Evolutionary conservation across 2,329 filamentous ascomycete genomes (phyloP).

Genomic region (Grosmannia clavigera): DNA sequence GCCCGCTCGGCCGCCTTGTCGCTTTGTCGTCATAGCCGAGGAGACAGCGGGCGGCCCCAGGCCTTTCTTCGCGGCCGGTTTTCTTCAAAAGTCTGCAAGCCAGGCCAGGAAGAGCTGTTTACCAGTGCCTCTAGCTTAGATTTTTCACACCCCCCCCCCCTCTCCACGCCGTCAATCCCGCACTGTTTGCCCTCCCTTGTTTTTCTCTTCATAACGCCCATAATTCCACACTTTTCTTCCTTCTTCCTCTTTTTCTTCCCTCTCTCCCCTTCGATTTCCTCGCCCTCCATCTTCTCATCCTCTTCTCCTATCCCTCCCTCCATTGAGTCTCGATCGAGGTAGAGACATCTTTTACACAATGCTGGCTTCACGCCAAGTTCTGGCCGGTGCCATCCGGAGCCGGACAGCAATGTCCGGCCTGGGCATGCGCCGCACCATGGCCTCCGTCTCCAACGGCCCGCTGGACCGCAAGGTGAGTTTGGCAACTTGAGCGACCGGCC

Average conservation of each 20-base stretch:
- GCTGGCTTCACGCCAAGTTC: slow-evolving; percentile 60
- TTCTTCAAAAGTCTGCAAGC: slow-evolving; percentile 12
- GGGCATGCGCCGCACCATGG: slow-evolving; percentile 56
- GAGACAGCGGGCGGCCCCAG: slow-evolving; percentile 7
- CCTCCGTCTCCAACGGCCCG: slow-evolving; percentile 73
- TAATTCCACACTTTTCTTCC: slow-evolving; percentile 8
- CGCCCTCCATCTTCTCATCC: not conserved
- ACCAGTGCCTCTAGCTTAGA: slow-evolving; percentile 10
- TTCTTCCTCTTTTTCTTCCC: slow-evolving; percentile 2
- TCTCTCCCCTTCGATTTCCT: not conserved
- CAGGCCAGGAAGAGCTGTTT: slow-evolving; percentile 11
- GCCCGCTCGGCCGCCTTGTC: slow-evolving; percentile 13
- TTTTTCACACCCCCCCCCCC: slow-evolving; percentile 22
- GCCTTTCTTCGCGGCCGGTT: not conserved
- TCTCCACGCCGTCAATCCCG: slow-evolving; percentile 6
- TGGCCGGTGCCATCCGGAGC: slow-evolving; percentile 51
- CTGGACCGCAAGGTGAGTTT: slow-evolving; percentile 70
- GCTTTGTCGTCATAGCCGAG: slow-evolving; percentile 18
- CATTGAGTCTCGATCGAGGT: not conserved
- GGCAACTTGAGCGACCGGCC: not conserved
- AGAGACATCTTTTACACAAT: slow-evolving; percentile 30
- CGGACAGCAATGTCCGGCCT: slow-evolving; percentile 46
- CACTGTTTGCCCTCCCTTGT: slow-evolving; percentile 6
- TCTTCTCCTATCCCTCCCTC: not conserved
- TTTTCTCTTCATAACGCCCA: slow-evolving; percentile 4